phyloP scores from a whole-genome alignment of 345 rosid species.

The Eucalyptus guilfoylei region DNA sequence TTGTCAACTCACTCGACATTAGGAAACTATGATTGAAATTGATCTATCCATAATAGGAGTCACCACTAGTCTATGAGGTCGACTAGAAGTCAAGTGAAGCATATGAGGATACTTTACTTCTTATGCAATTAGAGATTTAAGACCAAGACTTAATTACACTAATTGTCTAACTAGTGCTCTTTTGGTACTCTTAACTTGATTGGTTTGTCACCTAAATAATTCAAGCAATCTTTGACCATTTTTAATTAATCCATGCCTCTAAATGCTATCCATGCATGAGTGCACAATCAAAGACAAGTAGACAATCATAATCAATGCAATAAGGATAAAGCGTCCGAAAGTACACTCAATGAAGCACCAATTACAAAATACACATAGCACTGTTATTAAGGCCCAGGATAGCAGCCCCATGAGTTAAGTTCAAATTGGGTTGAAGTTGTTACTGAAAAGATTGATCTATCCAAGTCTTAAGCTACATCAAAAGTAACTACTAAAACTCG shows the following conservation, averaged over 20 bases:
- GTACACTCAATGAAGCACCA: neutral
- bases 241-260: neutral
- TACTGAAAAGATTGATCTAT: neutral
- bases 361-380: neutral
- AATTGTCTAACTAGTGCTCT: neutral
- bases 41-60: neutral
- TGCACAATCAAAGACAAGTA: neutral
- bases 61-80: fast-evolving
- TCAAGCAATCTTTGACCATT: neutral
- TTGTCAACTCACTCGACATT: neutral
- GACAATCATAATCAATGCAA: neutral
- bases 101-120: neutral
- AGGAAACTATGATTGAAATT: neutral
- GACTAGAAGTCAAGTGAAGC: neutral
- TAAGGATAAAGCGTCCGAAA: neutral
- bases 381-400: neutral
- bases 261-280: neutral
- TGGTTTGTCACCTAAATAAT: neutral
- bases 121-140: neutral
- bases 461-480: neutral
- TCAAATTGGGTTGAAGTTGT: neutral
- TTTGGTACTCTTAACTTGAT: neutral
- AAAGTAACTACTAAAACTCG: neutral
- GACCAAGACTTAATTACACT: neutral
- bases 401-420: neutral